phyloP scores from a whole-genome alignment of 257 asterid genomes.

The Solanum gracilifrons region DNA sequence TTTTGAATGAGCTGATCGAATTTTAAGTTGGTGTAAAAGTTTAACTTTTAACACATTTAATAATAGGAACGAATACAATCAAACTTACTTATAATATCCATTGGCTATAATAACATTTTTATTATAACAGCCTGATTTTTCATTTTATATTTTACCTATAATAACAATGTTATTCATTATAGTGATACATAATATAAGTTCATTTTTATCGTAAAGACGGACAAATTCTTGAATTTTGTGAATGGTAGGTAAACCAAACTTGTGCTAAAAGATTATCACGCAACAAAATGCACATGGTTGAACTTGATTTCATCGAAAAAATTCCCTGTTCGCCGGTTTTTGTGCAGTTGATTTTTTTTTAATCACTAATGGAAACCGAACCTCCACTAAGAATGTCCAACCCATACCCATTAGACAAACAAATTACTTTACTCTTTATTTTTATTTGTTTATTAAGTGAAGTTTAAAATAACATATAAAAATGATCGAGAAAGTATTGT shows the following conservation, averaged over 20 bases:
- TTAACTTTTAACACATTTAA: background rate
- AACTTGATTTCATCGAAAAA: background rate
- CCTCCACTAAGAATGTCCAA: background rate
- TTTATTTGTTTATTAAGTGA: no score
- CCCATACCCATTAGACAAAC: background rate
- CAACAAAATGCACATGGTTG: background rate
- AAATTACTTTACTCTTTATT: background rate
- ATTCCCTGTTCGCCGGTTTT: background rate
- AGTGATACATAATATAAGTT: background rate
- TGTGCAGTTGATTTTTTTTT: background rate
- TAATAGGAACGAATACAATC: background rate
- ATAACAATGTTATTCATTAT: background rate
- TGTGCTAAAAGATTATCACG: background rate
- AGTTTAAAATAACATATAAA: no score
- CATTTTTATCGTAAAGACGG: no score
- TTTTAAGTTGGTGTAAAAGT: no score
- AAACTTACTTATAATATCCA: no score
- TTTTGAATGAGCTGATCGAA: background rate
- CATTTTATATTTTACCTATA: no score
- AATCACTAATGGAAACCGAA: background rate
- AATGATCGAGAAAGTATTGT: background rate
- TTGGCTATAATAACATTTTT: no score
- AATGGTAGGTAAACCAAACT: background rate
- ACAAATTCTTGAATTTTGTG: background rate
- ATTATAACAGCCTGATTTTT: accelerated